These are phyloP conservation scores for Ophiostoma ulmi DNA, from an alignment of 2,329 filamentous ascomycete species.

Conservation along the genomic window DNA sequence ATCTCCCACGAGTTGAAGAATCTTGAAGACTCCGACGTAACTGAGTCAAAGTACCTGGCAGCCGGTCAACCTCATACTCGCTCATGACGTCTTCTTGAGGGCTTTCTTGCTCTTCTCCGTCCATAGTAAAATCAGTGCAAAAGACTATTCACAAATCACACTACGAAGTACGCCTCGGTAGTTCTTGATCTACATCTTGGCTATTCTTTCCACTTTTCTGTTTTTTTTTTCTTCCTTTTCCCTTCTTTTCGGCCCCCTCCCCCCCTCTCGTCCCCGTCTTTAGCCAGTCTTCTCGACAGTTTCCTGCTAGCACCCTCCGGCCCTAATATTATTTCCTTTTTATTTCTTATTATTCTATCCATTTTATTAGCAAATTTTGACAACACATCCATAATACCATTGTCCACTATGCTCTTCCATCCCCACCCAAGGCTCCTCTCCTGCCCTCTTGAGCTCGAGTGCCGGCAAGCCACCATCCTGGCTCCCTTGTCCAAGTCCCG, in stretches of 20 bases:
- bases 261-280: background rate
- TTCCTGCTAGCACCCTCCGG: background rate
- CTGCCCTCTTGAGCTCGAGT: conserved; percentile 14
- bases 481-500: conserved; percentile 11
- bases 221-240: conserved; percentile 7
- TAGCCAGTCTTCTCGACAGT: background rate
- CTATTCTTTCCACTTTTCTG: conserved; percentile 5
- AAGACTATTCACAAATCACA: background rate
- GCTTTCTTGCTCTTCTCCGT: background rate
- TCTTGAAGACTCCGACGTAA: background rate
- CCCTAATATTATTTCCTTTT: background rate
- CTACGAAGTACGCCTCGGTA: background rate
- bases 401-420: background rate
- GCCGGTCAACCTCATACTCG: too few relatives aligned
- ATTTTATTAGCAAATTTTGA: background rate
- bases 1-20: background rate
- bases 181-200: conserved; percentile 12
- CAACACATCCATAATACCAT: conserved; percentile 3
- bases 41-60: background rate
- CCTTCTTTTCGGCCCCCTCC: background rate
- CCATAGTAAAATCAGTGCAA: background rate
- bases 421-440: conserved; percentile 8
- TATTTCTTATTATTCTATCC: background rate
- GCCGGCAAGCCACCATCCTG: conserved; percentile 3
- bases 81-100: background rate